Base-by-base conservation (phyloP, 108 stramenopile species). In the Licmophora abbreviata region DNA sequence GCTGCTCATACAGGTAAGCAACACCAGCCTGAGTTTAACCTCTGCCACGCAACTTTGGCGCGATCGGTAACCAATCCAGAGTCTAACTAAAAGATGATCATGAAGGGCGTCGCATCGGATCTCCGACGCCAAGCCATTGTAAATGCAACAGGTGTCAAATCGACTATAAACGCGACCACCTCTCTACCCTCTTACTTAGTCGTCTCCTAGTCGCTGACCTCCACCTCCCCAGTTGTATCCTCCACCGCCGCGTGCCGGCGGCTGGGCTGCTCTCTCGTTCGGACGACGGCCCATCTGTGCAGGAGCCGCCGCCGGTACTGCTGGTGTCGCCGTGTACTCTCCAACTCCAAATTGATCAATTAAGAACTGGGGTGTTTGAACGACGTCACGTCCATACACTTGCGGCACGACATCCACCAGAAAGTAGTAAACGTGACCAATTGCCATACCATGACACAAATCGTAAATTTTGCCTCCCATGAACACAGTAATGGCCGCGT, bases 341-440 rank as follows among this genome's bases (percentile, higher is more conserved):
- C 84, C 86, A 21, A 83, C 58, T n/a, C 88, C 86, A 54, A 86
- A 69, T 41, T 61, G 56, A 68, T 85, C 79, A 58, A 91, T 84
- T 42, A 94, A 59, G 66, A 89, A 88, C 42, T 69, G 63, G 12
- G 93, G 93, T 4, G 93, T 94, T 33, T 71, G 64, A 55, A 94
- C 36, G 6, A 88, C 21, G 56, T 89, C 85, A 31, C 75, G 84
- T 17, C 86, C 86, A 44, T 94, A 84, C 8, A 87, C 84, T 10
- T 62, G 52, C 7, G 93, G 93, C 2, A 85, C 66, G 1, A 94
- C 93, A 47, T 92, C 89, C 23, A 78, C 85, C 56, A 85, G 63
- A 65, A 92, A 94, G 71, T 87, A 94, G 55, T 79, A 95, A 21
- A 89, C 34, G 62, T 95, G 94, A 7, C 94, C 94, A 15, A 69